These are phyloP conservation scores for Colletotrichum salicis DNA, from an alignment of 2,329 filamentous ascomycete genomes.

Conservation along the genomic window DNA sequence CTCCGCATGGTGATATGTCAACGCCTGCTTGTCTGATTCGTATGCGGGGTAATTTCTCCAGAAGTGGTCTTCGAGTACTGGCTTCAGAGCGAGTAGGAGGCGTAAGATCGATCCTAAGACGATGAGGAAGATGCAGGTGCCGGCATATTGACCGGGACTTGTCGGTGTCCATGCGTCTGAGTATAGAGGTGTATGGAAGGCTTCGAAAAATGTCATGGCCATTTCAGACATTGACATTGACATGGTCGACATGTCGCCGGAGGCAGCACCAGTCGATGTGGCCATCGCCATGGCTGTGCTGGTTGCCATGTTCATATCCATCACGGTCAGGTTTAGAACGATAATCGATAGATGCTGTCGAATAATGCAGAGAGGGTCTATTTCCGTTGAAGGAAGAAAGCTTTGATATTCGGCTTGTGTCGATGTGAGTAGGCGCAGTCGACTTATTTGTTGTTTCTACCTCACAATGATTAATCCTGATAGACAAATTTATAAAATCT, in stretches of 20 bases:
- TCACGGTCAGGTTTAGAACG: neutral
- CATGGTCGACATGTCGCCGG: constrained; percentile 19
- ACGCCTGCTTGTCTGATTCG: neutral
- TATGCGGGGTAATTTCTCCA: constrained; percentile 26
- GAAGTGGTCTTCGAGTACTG: constrained; percentile 66
- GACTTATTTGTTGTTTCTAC: too few relatives aligned
- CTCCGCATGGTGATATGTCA: neutral
- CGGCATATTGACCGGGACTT: constrained; percentile 78
- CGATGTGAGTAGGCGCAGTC: neutral
- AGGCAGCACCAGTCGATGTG: constrained; percentile 6
- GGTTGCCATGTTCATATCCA: constrained; percentile 31
- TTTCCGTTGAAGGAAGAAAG: too few relatives aligned
- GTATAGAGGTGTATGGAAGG: constrained; percentile 61
- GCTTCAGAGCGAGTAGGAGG: constrained; percentile 77
- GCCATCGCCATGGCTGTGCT: constrained; percentile 27
- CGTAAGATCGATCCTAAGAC: constrained; percentile 77
- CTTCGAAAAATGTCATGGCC: constrained; percentile 69
- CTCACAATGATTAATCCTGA: neutral
- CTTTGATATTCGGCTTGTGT: neutral
- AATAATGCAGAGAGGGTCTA: too few relatives aligned
- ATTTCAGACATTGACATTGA: constrained; percentile 48
- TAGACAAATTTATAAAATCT: neutral
- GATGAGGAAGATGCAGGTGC: constrained; percentile 91
- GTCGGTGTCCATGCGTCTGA: constrained; percentile 79
- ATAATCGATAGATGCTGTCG: too few relatives aligned